These are phyloP conservation scores for Mediolabrus comicus DNA, from an alignment of 108 stramenopile species.

Conservation along the genomic window DNA sequence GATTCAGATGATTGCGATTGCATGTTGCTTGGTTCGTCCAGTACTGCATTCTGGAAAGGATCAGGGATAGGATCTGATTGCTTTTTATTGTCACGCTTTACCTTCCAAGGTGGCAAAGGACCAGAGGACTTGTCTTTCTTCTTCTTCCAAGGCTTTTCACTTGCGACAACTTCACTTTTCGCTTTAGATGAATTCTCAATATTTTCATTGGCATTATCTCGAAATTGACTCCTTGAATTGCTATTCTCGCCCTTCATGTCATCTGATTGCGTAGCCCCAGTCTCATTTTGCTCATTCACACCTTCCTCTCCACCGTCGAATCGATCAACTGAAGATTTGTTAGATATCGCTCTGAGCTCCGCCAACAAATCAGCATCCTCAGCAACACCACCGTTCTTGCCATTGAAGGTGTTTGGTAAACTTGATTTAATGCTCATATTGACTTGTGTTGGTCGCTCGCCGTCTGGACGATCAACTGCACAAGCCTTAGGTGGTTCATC, in stretches of 20 bases:
- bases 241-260: neutral
- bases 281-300: neutral
- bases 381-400: constrained; percentile 78
- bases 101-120: neutral
- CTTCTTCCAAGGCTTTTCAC: constrained; percentile 1
- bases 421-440: constrained; percentile 36
- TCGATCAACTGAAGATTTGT: constrained; percentile 23
- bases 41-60: constrained; percentile 6
- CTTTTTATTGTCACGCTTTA: neutral
- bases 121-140: neutral
- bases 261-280: neutral
- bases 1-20: neutral
- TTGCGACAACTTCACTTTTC: neutral
- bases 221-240: neutral
- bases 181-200: neutral
- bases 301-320: constrained; percentile 15
- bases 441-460: constrained; percentile 8
- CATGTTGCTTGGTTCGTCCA: neutral
- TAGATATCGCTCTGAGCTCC: constrained; percentile 55
- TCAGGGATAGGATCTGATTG: neutral
- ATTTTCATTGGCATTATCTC: constrained; percentile 6
- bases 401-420: constrained; percentile 51
- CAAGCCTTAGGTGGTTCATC: constrained; percentile 39
- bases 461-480: constrained; percentile 48
- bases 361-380: constrained; percentile 59